Evolutionary conservation across 257 asterid genomes (phyloP).

Genomic region (Plectranthus barbatus): DNA sequence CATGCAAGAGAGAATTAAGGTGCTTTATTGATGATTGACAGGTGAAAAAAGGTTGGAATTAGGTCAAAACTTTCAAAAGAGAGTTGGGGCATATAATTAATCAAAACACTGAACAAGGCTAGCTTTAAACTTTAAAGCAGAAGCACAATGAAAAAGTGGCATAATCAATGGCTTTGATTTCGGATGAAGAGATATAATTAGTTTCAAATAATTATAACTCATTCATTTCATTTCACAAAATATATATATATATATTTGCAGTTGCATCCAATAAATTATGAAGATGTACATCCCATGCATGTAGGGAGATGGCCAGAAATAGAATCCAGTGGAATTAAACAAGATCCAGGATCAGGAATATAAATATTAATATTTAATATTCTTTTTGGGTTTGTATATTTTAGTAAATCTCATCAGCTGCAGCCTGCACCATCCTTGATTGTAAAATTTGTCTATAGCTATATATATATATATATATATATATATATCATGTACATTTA

Average conservation of each 20-base stretch:
- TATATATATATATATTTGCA: too few species aligned
- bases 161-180: neutral
- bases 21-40: conserved; percentile 18
- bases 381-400: too few species aligned
- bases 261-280: too few species aligned
- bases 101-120: conserved; percentile 7
- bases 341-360: neutral
- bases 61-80: conserved; percentile 21
- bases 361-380: neutral
- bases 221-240: conserved; percentile 3
- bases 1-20: conserved; percentile 19
- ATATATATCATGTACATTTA: conserved; percentile 26
- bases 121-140: conserved; percentile 3
- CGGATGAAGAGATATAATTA: neutral
- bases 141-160: neutral
- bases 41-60: neutral
- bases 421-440: neutral
- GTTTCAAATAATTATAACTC: neutral
- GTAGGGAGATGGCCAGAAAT: too few species aligned
- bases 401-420: neutral
- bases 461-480: conserved; percentile 6
- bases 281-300: neutral
- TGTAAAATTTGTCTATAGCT: conserved; percentile 20
- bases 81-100: neutral
- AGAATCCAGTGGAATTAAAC: neutral